Evolutionary conservation across 768 basidiomycete genomes (phyloP), one percentile per base, ranked within the genome.

Genomic region (Clitopilus hobsonii): DNA sequence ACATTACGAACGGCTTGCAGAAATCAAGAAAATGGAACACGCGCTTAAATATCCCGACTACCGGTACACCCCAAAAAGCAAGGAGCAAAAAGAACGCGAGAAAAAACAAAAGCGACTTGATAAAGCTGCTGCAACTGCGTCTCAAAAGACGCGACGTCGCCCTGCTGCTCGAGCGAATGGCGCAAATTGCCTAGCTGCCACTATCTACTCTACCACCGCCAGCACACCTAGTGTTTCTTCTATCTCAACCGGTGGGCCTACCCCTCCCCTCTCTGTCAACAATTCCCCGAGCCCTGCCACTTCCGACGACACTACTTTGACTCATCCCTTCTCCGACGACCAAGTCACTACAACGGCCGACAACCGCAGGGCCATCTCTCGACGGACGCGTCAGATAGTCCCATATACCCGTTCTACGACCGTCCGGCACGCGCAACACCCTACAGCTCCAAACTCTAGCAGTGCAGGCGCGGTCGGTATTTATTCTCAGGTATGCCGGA

Each of bases 1-100:
- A 61, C 8, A 76, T 3, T 87, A 76, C 58, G 84, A 86, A 60
- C 71, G 73, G 27, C 67, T 70, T 55, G 84, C 84, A 2, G 81
- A 84, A 38, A 68, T 69, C 45, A 74, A 65, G 49, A 85, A 85
- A 62, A 72, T 71, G 0, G 74, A 77, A 52, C 86, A 88, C 60
- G 70, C 71, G 28, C 61, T 64, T 2, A 61, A 66, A 59, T 84
- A 83, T 59, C 86, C 86, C 0, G 69, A 71, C 23, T 88, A 87
- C 61, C 76, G 78, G 18, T 87, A 80, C 56, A 69, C 71, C 50
- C 85, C 85, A 76, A 47, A 82, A 77, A 59, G 70, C 69, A 36
- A 72, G 74, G 14, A 53, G 73, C 4, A 68, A 70, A 23, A 74
- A 72, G 52, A 65, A 69, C 58, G 70, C 72, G 51, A 75, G 72